Evolutionary conservation across 2,329 filamentous ascomycete genomes (phyloP).

Genomic region (Sclerotinia spermophila): DNA sequence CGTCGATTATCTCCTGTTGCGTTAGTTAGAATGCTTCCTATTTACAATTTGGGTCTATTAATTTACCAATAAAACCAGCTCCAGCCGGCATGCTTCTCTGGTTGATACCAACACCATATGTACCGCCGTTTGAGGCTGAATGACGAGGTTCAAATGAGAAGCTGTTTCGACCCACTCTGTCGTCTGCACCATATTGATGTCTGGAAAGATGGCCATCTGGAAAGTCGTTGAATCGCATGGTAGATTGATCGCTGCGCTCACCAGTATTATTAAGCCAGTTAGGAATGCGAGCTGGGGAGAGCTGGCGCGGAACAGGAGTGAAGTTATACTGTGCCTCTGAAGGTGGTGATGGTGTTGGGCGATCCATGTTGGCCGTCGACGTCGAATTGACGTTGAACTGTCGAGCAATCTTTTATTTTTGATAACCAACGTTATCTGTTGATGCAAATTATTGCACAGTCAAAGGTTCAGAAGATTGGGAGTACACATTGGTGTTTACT

Average conservation of each 20-base stretch:
- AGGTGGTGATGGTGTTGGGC: neutral
- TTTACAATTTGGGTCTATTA: accelerated
- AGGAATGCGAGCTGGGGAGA: neutral
- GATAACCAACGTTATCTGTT: neutral
- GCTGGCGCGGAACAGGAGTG: neutral
- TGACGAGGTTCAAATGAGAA: neutral
- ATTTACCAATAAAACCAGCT: neutral
- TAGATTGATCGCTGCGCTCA: neutral
- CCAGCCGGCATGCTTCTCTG: neutral
- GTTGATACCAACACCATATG: neutral
- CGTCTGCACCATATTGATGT: neutral
- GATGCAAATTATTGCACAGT: neutral
- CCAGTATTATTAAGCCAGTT: neutral
- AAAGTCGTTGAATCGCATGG: neutral
- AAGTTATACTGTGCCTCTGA: too few species aligned
- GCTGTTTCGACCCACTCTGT: neutral
- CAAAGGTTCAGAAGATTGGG: neutral
- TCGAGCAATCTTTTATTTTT: neutral
- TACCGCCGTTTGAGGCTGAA: accelerated
- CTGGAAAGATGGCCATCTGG: neutral
- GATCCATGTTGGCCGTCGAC: neutral
- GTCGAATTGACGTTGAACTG: neutral
- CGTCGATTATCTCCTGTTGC: neutral
- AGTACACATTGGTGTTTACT: neutral
- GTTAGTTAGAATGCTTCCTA: neutral